Evolutionary conservation across 345 rosid genomes (phyloP).

Genomic region (Toxicodendron radicans): DNA sequence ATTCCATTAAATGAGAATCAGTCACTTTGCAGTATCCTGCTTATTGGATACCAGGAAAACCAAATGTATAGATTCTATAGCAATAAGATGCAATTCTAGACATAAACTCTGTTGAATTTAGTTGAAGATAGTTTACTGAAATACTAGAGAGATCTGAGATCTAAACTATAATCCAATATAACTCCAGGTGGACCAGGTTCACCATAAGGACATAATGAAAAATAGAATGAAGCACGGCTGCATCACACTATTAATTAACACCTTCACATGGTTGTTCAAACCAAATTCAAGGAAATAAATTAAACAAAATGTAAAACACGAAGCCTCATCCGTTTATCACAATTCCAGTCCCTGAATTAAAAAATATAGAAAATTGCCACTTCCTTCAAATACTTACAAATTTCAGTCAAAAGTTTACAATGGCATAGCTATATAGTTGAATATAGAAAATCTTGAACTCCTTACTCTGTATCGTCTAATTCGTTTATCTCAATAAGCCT

Average conservation of each 20-base stretch:
- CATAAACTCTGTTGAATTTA: not conserved
- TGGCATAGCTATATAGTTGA: not conserved
- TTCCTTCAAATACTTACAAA: not conserved
- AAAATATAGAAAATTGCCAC: not conserved
- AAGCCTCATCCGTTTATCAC: too few species aligned
- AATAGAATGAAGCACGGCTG: not conserved
- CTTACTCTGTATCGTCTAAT: slow-evolving; percentile 67
- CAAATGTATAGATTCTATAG: not conserved
- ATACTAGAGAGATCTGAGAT: not conserved
- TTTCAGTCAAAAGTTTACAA: not conserved
- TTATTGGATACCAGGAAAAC: not conserved
- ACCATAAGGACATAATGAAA: not conserved
- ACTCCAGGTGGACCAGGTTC: not conserved
- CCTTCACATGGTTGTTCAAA: not conserved
- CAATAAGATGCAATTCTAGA: not conserved
- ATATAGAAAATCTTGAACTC: slow-evolving; percentile 9
- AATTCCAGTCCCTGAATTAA: not conserved
- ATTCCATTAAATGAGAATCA: not conserved
- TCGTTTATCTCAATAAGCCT: slow-evolving; percentile 53
- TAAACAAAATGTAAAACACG: too few species aligned
- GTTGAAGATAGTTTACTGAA: not conserved
- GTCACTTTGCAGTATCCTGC: not conserved
- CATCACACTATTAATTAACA: not conserved
- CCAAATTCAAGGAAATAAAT: not conserved
- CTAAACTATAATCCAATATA: not conserved